Evolutionary conservation across 192 early-diverging fungal genomes (phyloP).

Genomic region (Mycoemilia scoparia): DNA sequence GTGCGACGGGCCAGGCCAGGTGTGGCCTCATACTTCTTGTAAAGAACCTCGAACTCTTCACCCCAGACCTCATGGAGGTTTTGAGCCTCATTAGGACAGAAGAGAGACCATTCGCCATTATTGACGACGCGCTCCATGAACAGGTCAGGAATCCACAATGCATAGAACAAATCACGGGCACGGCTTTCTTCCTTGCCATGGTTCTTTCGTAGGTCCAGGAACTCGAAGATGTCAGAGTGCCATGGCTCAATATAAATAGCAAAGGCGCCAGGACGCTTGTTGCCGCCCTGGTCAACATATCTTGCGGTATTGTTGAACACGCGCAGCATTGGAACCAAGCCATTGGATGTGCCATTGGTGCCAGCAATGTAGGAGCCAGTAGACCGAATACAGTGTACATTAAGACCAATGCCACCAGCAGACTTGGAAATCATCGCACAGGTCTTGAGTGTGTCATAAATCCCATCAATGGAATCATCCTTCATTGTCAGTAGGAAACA

Average conservation of each 20-base stretch:
- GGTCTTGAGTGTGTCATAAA: conserved; percentile 91
- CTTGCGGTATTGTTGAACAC: conserved; percentile 97
- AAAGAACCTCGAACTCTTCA: conserved; percentile 76
- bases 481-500: conserved; percentile 94
- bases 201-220: conserved; percentile 93
- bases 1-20: conserved; percentile 65
- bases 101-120: conserved; percentile 85
- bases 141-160: conserved; percentile 91
- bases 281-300: conserved; percentile 98
- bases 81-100: conserved; percentile 87
- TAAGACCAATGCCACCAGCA: conserved; percentile 92
- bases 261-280: conserved; percentile 95
- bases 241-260: conserved; percentile 97
- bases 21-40: conserved; percentile 63
- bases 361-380: conserved; percentile 94
- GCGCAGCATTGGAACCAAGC: conserved; percentile 91
- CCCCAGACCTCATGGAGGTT: conserved; percentile 86
- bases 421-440: conserved; percentile 97
- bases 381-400: conserved; percentile 92
- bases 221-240: conserved; percentile 95
- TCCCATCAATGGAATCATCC: conserved; percentile 95
- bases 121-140: conserved; percentile 95
- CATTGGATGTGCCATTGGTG: conserved; percentile 93
- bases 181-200: conserved; percentile 94
- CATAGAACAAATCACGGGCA: conserved; percentile 94